phyloP scores from a whole-genome alignment of 345 rosid genomes.

The Pugionium cornutum region DNA sequence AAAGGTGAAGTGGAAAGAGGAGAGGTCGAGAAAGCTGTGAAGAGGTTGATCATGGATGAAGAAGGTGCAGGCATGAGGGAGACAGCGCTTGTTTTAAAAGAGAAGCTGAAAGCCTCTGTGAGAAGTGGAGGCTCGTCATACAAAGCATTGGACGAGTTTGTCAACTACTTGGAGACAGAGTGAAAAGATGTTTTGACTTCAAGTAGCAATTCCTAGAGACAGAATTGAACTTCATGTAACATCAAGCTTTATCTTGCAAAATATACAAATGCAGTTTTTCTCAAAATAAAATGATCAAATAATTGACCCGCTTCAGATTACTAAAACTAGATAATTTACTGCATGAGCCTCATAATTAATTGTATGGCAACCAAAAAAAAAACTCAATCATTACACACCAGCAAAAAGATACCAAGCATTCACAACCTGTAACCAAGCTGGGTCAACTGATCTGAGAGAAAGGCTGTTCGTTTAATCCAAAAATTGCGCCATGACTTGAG shows the following conservation, averaged over 20 bases:
- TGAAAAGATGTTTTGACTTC: not conserved
- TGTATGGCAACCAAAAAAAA: no score
- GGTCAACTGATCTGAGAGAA: no score
- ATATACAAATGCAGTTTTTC: not conserved
- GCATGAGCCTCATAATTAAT: no score
- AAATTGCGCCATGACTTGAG: no score
- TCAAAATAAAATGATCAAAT: no score
- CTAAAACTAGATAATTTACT: no score
- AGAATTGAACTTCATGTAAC: no score
- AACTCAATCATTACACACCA: no score
- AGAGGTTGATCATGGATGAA: slow-evolving; percentile 23
- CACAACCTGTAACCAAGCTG: no score
- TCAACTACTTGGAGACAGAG: not conserved
- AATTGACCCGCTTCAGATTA: no score
- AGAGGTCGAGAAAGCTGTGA: slow-evolving; percentile 7
- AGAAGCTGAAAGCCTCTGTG: slow-evolving; percentile 15
- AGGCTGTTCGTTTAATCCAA: no score
- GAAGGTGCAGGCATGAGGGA: slow-evolving; percentile 32
- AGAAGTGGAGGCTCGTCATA: slow-evolving; percentile 25
- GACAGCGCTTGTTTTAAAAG: slow-evolving; percentile 9
- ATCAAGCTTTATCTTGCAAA: not conserved
- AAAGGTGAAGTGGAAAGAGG: slow-evolving; percentile 19
- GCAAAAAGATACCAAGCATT: no score
- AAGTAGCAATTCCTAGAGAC: not conserved
- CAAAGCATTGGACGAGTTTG: slow-evolving; percentile 19